These are phyloP conservation scores for Xylaria sp. DNA, from an alignment of 2,329 filamentous ascomycete species.

Conservation along the genomic window DNA sequence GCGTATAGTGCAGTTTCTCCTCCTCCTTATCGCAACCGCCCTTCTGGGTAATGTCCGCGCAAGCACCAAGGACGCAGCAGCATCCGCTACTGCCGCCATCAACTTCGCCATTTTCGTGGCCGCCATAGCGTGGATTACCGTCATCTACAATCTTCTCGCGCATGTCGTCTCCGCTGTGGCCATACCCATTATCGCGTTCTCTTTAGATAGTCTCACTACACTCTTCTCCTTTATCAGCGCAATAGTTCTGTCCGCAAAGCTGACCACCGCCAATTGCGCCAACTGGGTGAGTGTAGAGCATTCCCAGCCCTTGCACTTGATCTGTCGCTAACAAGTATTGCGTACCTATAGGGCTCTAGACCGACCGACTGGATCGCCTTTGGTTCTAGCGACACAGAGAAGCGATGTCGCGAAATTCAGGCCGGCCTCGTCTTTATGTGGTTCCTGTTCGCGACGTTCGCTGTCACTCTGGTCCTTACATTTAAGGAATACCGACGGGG, in stretches of 20 bases:
- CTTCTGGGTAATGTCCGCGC: slow-evolving; percentile 69
- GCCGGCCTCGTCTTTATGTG: slow-evolving; percentile 80
- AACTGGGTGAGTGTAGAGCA: slow-evolving; percentile 58
- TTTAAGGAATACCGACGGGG: slow-evolving; percentile 64
- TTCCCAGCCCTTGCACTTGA: neutral
- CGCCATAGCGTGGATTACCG: slow-evolving; percentile 71
- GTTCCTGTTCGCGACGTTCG: slow-evolving; percentile 76
- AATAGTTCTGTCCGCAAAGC: slow-evolving; percentile 75
- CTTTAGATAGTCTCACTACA: slow-evolving; percentile 57
- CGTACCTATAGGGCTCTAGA: slow-evolving; percentile 52
- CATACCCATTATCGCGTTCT: slow-evolving; percentile 43
- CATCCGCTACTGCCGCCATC: slow-evolving; percentile 59
- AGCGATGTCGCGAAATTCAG: slow-evolving; percentile 80
- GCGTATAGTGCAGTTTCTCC: slow-evolving; percentile 62
- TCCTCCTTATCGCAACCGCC: slow-evolving; percentile 63
- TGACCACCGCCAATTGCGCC: slow-evolving; percentile 75
- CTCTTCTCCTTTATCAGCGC: slow-evolving; percentile 77
- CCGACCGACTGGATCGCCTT: slow-evolving; percentile 68
- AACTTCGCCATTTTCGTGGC: slow-evolving; percentile 77
- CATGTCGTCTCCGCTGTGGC: slow-evolving; percentile 41
- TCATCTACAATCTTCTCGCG: slow-evolving; percentile 57
- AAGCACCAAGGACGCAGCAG: slow-evolving; percentile 56
- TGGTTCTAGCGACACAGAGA: slow-evolving; percentile 66
- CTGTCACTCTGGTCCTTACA: slow-evolving; percentile 65
- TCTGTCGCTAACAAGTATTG: slow-evolving; percentile 8